Evolutionary conservation across 495 filamentous ascomycete genomes (phyloP).

Genomic region (Opeltia flavorubescens): DNA sequence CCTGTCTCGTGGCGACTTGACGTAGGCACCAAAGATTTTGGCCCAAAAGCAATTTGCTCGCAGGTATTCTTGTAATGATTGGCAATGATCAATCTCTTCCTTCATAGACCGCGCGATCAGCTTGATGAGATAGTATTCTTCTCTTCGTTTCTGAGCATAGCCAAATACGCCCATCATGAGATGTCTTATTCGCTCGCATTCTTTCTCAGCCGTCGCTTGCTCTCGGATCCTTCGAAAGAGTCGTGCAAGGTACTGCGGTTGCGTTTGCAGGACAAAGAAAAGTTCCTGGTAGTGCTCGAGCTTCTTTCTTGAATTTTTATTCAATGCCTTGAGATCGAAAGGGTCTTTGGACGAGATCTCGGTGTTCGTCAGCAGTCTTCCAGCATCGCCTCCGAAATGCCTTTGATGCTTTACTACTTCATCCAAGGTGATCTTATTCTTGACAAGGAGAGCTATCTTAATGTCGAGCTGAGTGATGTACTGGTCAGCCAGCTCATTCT

Average conservation of each 20-base stretch:
- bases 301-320: conserved; percentile 89
- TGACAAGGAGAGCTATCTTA: conserved; percentile 95
- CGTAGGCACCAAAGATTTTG: conserved; percentile 73
- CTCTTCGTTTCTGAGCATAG: conserved; percentile 88
- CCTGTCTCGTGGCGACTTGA: conserved; percentile 80
- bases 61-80: conserved; percentile 67
- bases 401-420: conserved; percentile 96
- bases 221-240: conserved; percentile 77
- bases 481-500: conserved; percentile 92
- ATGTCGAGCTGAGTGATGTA: conserved; percentile 97
- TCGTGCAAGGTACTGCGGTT: conserved; percentile 82
- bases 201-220: conserved; percentile 76
- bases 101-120: conserved; percentile 68
- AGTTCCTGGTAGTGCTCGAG: conserved; percentile 94
- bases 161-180: conserved; percentile 96
- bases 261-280: conserved; percentile 95
- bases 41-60: conserved; percentile 88
- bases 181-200: conserved; percentile 79
- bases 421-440: conserved; percentile 98
- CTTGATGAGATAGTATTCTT: conserved; percentile 94
- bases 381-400: conserved; percentile 86
- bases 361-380: conserved; percentile 71
- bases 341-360: conserved; percentile 81
- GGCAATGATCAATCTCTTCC: conserved; percentile 70
- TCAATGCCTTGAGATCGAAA: conserved; percentile 91